Evolutionary conservation across 163 green algal genomes (phyloP), one percentile per base, ranked within the genome.

Genomic region (Scenedesmus sp.): DNA sequence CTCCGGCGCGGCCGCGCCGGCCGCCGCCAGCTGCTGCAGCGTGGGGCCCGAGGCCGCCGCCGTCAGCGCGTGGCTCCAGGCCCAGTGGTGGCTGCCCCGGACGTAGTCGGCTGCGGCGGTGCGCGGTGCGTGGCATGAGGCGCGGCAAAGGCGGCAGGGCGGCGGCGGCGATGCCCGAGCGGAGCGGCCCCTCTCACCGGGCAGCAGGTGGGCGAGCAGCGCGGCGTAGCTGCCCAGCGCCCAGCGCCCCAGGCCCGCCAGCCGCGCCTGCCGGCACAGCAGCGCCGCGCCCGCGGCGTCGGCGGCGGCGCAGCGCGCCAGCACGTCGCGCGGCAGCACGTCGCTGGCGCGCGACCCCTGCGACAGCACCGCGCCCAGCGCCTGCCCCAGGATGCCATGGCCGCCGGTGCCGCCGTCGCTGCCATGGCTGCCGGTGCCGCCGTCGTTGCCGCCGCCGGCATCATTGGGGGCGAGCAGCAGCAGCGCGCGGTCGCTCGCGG

Each of bases 381-480:
- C n/a, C 65, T 75, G 65, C 65, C 34, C 14, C 36, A 63, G 22
- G 17, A 62, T 45, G 26, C 65, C 65, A 39, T 18, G 34, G 9
- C 54, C 53, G 42, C n/a, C 26, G 14, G 34, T 42, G 45, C 58
- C n/a, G 31, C 66, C 26, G 1, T 33, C 28, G 34, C 62, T 53
- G 17, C 62, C 9, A 18, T 6, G 5, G 11, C 28, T 70, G 9
- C 36, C 56, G 65, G 33, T 64, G 28, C 10, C 63, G n/a, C 45
- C 14, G 53, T 53, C 33, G 51, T 63, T 31, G 29, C 48, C 28
- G 76, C n/a, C 10, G 51, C 60, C 26, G 65, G 51, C 15, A 39
- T 57, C 45, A 15, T 83, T 75, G 1, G 64, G 53, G 15, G 42
- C 63, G 45, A 84, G 39, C 53, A 77, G 54, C 54, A 67, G 36